Percentiles rank a stretch among this genome's conserved stretches.
Conservation (phyloP, 2,329 filamentous ascomycete genomes). For the Akanthomyces dipterigenus region DNA sequence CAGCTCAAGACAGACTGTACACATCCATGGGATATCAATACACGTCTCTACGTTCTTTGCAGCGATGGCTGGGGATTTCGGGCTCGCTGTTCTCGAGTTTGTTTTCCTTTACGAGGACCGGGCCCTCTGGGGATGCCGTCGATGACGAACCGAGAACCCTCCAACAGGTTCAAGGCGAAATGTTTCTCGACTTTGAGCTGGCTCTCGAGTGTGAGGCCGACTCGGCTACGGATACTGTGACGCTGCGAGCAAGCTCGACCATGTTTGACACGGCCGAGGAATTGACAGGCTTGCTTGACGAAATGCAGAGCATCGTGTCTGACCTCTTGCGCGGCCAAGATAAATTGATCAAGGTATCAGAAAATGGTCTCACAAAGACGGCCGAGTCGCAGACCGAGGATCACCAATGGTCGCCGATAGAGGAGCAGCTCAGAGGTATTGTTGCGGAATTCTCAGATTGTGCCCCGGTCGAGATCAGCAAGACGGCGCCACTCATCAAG, state of each 20-base stretch:
- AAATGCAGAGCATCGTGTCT: neutral
- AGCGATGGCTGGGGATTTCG: neutral
- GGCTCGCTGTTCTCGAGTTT: neutral
- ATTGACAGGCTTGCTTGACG: neutral
- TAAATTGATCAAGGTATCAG: neutral
- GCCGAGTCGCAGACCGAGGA: neutral
- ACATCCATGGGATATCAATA: neutral
- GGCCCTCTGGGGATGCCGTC: neutral
- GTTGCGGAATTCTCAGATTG: neutral
- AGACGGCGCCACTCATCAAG: slow-evolving; percentile 25
- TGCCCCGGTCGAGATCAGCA: slow-evolving; percentile 18
- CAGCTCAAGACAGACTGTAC: neutral
- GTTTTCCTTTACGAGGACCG: neutral
- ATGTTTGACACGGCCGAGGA: neutral
- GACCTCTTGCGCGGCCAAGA: neutral
- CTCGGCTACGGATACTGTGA: neutral
- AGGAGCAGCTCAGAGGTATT: neutral
- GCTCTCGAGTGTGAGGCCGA: neutral
- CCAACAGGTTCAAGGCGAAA: neutral
- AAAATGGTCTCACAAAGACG: neutral
- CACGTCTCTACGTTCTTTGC: neutral
- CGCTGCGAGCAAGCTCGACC: neutral
- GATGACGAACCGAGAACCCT: neutral
- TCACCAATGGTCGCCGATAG: neutral
- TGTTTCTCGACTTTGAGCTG: neutral